phyloP scores from a whole-genome alignment of 2,329 filamentous ascomycete species.

The Metarhizium brunneum region DNA sequence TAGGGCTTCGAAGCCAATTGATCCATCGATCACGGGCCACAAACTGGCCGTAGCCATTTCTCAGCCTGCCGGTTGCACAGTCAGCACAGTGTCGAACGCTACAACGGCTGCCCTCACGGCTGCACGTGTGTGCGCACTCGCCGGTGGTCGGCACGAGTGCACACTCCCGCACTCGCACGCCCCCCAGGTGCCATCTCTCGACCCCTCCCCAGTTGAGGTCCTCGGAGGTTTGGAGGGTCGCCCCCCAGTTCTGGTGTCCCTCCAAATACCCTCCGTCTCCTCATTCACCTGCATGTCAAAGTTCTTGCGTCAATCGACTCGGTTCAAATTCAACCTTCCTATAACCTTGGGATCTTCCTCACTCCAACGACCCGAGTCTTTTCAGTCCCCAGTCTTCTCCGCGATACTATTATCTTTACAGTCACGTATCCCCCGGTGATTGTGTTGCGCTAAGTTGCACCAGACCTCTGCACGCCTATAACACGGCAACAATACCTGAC shows the following conservation, averaged over 20 bases:
- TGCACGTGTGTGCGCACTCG: not conserved
- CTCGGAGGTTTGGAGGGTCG: not conserved
- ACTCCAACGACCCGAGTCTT: not conserved
- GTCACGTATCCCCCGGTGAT: not conserved
- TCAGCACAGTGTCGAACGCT: not conserved
- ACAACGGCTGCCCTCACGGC: not conserved
- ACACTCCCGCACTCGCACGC: too few relatives aligned
- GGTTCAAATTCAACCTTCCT: not conserved
- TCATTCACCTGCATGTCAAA: not conserved
- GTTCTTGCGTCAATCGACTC: not conserved
- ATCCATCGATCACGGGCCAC: not conserved
- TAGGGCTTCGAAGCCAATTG: not conserved
- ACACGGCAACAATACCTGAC: not conserved
- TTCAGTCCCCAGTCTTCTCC: not conserved
- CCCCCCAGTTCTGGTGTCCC: not conserved
- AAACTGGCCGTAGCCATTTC: not conserved
- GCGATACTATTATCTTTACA: not conserved
- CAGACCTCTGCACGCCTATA: not conserved
- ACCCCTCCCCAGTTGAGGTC: too few relatives aligned
- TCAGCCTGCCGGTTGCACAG: not conserved
- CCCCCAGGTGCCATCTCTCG: not conserved
- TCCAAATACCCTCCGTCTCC: conserved; percentile 1
- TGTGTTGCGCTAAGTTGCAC: not conserved
- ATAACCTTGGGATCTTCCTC: not conserved
- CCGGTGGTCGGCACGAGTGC: not conserved